These are phyloP conservation scores for Metschnikowia vanudenii DNA, from an alignment of 805 yeast species.

Conservation along the genomic window DNA sequence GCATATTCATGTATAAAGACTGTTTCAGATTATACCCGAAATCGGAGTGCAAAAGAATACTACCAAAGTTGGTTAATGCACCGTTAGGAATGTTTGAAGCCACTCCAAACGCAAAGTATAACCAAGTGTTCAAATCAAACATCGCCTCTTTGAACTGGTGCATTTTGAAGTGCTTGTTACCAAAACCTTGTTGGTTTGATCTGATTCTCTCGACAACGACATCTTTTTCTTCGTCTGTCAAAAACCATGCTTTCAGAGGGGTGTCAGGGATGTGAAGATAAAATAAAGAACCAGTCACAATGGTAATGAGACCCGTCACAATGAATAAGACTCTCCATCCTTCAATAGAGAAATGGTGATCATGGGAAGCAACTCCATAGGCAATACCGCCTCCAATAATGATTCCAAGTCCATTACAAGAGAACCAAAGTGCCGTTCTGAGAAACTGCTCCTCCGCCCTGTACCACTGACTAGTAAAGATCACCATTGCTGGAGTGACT, in stretches of 20 bases:
- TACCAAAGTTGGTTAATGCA: slow-evolving; percentile 29
- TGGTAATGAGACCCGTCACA: slow-evolving; percentile 58
- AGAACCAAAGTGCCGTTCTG: slow-evolving; percentile 37
- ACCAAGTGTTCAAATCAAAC: slow-evolving; percentile 49
- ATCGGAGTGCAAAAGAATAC: slow-evolving; percentile 27
- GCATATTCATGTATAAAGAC: slow-evolving; percentile 27
- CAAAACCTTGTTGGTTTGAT: slow-evolving; percentile 56
- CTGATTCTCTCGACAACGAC: slow-evolving; percentile 51
- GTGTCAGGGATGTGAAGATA: slow-evolving; percentile 53
- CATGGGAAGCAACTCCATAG: slow-evolving; percentile 47
- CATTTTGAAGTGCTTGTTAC: slow-evolving; percentile 52
- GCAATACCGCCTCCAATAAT: slow-evolving; percentile 48
- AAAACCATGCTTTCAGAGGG: slow-evolving; percentile 47
- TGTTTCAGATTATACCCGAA: slow-evolving; percentile 25
- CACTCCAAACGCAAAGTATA: slow-evolving; percentile 24
- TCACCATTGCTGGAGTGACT: slow-evolving; percentile 56
- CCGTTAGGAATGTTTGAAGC: slow-evolving; percentile 32
- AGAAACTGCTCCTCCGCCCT: slow-evolving; percentile 38
- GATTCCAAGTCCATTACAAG: slow-evolving; percentile 36
- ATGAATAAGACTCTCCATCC: slow-evolving; percentile 65
- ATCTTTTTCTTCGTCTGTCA: slow-evolving; percentile 43
- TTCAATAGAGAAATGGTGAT: slow-evolving; percentile 37
- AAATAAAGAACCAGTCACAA: slow-evolving; percentile 48
- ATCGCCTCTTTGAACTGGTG: slow-evolving; percentile 53
- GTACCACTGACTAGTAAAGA: slow-evolving; percentile 60